Base-by-base conservation (phyloP, 495 filamentous ascomycete species). In the Amphirosellinia nigrospora region DNA sequence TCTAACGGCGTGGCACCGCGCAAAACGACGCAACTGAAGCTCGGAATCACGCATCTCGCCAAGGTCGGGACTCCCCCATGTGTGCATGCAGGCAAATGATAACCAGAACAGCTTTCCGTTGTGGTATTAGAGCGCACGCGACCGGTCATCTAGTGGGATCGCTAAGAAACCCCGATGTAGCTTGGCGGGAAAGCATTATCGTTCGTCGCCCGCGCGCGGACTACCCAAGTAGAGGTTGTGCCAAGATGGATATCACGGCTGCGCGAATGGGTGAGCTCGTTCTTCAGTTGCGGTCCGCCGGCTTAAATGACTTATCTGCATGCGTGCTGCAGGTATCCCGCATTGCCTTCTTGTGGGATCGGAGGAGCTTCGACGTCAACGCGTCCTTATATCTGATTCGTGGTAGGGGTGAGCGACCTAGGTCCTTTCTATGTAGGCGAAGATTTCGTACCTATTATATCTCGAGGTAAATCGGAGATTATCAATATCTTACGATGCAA, bases 101-200 rank as follows among this genome's bases (percentile, higher is more conserved):
- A 26, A 53, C 34, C 45, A 52, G 21, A 34, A 43, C 64, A 67
- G 52, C 64, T 67, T 67, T 67, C 64, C 64, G 26, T 67, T 58
- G 64, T 67, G 34, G 64, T 67, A 46, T 67, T 67, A 67, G 64
- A 53, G 39, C 63, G n/a, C 43, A 11, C 63, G 63, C 10, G 21
- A 11, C 63, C 39, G 63, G 63, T 45, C 26, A 21, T 38, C 45
- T 4, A 46, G 63, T 65, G 63, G 63, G 30, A 65, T 53, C 46
- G 63, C 63, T 46, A 65, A 53, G 46, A 34, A 53, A 65, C 63
- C 63, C 64, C 50, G 64, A 67, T 67, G 64, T 38, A 58, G 64
- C 64, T 67, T 67, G 64, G 64, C 64, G 64, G 64, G 64, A 52
- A 59, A 36, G 34, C 50, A 46, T 38, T 59, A 19, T 48, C 64